These are phyloP conservation scores for Cynara cardunculus DNA, from an alignment of 129 eudicot species.

Conservation along the genomic window DNA sequence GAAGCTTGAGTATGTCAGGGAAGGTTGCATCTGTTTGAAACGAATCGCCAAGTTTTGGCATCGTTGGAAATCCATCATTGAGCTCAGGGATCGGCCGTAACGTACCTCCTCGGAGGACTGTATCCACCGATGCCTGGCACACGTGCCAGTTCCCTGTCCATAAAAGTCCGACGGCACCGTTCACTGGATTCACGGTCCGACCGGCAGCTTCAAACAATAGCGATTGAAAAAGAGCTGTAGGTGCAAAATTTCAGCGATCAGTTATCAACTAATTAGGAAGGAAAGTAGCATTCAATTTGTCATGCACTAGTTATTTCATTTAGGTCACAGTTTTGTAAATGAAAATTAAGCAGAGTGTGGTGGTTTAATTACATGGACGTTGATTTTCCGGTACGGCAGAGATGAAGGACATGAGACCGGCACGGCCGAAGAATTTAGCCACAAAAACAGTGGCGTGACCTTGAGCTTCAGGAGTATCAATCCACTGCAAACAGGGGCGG, in stretches of 20 bases:
- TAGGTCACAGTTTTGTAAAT: background rate
- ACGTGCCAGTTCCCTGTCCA: conserved; percentile 94
- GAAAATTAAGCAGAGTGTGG: background rate
- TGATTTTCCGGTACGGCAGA: conserved; percentile 74
- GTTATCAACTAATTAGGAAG: background rate
- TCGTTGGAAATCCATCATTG: conserved; percentile 29
- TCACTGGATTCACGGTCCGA: conserved; percentile 90
- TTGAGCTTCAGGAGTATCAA: conserved; percentile 72
- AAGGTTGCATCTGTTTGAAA: conserved; percentile 38
- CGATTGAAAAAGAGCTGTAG: conserved; percentile 85
- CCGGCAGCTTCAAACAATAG: conserved; percentile 89
- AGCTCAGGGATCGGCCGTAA: conserved; percentile 67
- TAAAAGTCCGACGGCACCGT: conserved; percentile 89
- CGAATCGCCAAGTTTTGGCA: conserved; percentile 39
- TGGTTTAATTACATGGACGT: conserved; percentile 51
- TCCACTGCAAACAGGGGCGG: conserved; percentile 86
- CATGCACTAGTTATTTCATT: background rate
- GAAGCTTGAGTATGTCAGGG: conserved; percentile 23
- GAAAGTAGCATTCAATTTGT: background rate
- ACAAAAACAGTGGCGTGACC: conserved; percentile 94
- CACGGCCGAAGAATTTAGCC: conserved; percentile 95
- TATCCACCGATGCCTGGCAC: conserved; percentile 90
- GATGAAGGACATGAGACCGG: conserved; percentile 92
- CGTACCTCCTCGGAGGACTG: conserved; percentile 79
- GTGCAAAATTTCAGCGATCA: background rate